A percentile compares a stretch with the other conserved stretches of the same genome.
Conservation (phyloP, 2,329 filamentous ascomycete species). For the Berkeleyomyces basicola region DNA sequence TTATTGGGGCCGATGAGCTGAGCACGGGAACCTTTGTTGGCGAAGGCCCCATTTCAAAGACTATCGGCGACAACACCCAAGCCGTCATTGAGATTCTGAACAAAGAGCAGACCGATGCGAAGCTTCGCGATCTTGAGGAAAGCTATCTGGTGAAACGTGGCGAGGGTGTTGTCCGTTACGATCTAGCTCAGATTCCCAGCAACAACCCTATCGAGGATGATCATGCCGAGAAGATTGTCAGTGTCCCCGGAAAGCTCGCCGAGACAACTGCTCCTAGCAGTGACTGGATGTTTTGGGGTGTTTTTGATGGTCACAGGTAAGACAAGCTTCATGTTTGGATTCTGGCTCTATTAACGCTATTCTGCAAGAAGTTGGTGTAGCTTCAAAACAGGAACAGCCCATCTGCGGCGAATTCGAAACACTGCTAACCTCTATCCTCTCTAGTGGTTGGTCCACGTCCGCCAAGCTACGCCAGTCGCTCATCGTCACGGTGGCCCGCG, state of each 20-base stretch:
- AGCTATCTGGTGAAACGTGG: slow-evolving; percentile 83
- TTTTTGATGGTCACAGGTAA: slow-evolving; percentile 93
- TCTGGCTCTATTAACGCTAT: background rate
- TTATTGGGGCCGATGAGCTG: slow-evolving; percentile 80
- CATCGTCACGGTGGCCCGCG: slow-evolving; percentile 81
- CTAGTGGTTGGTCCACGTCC: slow-evolving; percentile 90
- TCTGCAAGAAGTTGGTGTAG: background rate
- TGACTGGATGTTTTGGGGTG: slow-evolving; percentile 99
- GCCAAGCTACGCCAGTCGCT: slow-evolving; percentile 85
- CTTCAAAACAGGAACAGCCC: background rate
- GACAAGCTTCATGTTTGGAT: slow-evolving; percentile 19
- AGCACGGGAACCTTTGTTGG: slow-evolving; percentile 76
- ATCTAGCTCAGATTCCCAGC: slow-evolving; percentile 83
- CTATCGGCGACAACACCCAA: slow-evolving; percentile 66
- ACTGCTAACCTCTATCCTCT: slow-evolving; percentile 1
- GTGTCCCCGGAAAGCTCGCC: slow-evolving; percentile 49
- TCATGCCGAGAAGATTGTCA: slow-evolving; percentile 93
- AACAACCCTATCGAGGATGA: slow-evolving; percentile 98
- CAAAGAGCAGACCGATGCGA: slow-evolving; percentile 81
- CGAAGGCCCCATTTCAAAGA: slow-evolving; percentile 75
- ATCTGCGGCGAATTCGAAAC: background rate
- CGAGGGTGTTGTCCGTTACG: slow-evolving; percentile 82
- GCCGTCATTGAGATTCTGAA: slow-evolving; percentile 93
- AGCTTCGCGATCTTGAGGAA: slow-evolving; percentile 75
- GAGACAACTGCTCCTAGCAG: slow-evolving; percentile 34